Base-by-base conservation (phyloP, 129 eudicot genomes). In the Chrysanthemum makinoi region DNA sequence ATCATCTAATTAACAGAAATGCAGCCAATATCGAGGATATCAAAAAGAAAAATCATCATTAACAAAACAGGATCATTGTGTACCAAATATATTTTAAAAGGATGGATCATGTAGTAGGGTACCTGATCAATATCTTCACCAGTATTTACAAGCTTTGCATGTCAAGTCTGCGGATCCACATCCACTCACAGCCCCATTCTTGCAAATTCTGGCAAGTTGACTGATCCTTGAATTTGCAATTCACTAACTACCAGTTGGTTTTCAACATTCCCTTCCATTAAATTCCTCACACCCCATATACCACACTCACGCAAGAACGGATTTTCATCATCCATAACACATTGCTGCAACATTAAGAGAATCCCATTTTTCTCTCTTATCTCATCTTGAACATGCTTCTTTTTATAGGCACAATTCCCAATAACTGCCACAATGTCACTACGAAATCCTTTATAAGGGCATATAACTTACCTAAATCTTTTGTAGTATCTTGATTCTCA, bases 241-340 rank as follows among this genome's bases (percentile, higher is more conserved):
- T 81, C 89, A 73, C 92, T 80, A 65, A 93, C 91, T 0, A 78
- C 35, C 2, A 53, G 48, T 62, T 85, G 85, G 74, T 93, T 93
- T 72, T 89, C 96, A 50, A 47, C 54, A 72, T 92, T 92, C 55
- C 95, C 95, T 81, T 92, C 91, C 65, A 92, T 66, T 17, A 89
- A 16, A 75, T 87, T 93, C 58, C 91, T 73, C 78, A 85, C 79
- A 2, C 85, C 66, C 89, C 89, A 92, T 46, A 89, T 75, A n/a
- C 89, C 96, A 91, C 95, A 89, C 75, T 92, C 98, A 65, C 95
- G 85, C 85, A 83, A 80, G 77, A 87, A 93, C 10, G 90, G 89
- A 68, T 83, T 93, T 49, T 89, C 98, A 70, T 89, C 98, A 70
- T 93, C 98, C 15, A 68, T 83, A 93, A 22, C 24, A 22, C 24